Evolutionary conservation across 2,329 filamentous ascomycete genomes (phyloP).

Genomic region (Fusarium miscanthi): DNA sequence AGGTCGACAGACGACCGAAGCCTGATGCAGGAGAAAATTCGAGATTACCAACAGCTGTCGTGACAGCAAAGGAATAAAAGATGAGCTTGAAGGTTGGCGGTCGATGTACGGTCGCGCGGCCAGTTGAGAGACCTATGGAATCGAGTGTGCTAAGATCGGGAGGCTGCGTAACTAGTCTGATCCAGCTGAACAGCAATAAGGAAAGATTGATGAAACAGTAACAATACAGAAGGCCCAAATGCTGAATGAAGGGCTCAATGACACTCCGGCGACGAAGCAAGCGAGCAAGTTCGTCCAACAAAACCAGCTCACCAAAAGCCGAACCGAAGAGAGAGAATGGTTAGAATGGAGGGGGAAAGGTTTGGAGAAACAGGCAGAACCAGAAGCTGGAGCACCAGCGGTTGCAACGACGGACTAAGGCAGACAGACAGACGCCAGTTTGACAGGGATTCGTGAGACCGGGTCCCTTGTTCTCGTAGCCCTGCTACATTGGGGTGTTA

Average conservation of each 20-base stretch:
- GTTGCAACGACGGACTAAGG: conserved; percentile 43
- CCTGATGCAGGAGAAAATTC: background rate
- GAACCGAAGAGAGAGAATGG: conserved; percentile 32
- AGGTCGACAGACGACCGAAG: conserved; percentile 16
- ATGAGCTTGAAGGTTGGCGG: conserved; percentile 21
- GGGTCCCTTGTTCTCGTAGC: conserved; percentile 38
- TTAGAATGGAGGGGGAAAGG: conserved; percentile 47
- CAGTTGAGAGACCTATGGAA: conserved; percentile 30
- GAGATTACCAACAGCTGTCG: conserved; percentile 13
- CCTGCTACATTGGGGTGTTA: conserved; percentile 37
- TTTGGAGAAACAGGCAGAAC: conserved; percentile 47
- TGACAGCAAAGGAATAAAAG: conserved; percentile 8
- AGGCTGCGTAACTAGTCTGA: conserved; percentile 28
- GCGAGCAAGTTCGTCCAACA: conserved; percentile 17
- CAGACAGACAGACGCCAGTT: conserved; percentile 41
- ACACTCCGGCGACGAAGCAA: conserved; percentile 25
- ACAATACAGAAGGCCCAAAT: conserved; percentile 5
- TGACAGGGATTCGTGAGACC: conserved; percentile 41
- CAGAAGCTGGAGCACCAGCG: conserved; percentile 42
- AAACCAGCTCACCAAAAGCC: conserved; percentile 36
- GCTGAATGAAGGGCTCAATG: conserved; percentile 19
- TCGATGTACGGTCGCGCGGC: conserved; percentile 32
- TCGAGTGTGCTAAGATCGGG: conserved; percentile 17
- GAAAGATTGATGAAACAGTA: conserved; percentile 4
- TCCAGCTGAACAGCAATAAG: conserved; percentile 4